phyloP scores from a whole-genome alignment of 805 yeast species.

The Danielia oregonensis region DNA sequence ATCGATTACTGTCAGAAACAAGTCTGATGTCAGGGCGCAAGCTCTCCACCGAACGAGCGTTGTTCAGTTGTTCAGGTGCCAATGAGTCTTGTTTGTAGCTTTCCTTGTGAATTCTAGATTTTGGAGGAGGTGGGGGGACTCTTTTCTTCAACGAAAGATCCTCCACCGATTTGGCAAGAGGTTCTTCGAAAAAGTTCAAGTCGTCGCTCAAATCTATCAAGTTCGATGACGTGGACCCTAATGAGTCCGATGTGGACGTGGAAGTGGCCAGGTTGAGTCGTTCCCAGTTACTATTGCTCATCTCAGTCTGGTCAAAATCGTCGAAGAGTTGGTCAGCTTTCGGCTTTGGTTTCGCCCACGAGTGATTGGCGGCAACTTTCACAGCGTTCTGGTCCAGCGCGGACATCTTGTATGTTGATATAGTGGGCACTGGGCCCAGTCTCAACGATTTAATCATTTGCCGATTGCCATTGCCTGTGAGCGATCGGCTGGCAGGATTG shows the following conservation, averaged over 20 bases:
- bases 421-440: conserved; percentile 1
- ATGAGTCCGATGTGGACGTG: conserved; percentile 6
- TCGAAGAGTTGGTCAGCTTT: conserved; percentile 23
- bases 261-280: conserved; percentile 16
- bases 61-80: too few species aligned
- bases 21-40: neutral
- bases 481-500: conserved; percentile 11
- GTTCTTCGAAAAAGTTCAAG: conserved; percentile 3
- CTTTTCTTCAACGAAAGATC: conserved; percentile 17
- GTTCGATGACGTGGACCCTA: conserved; percentile 33
- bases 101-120: neutral
- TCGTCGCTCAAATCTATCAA: conserved; percentile 73
- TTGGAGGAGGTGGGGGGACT: conserved; percentile 15
- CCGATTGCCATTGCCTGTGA: conserved; percentile 15
- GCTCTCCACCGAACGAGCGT: too few species aligned
- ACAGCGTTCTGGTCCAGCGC: conserved; percentile 19
- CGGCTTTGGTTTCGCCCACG: conserved; percentile 9
- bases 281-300: conserved; percentile 23
- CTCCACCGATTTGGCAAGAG: conserved; percentile 18
- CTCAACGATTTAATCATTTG: conserved; percentile 24
- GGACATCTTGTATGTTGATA: conserved; percentile 9
- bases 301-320: conserved; percentile 38
- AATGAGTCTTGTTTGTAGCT: too few species aligned
- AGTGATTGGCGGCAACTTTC: conserved; percentile 14
- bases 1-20: neutral